Evolutionary conservation across 1,284 basidiomycete species (phyloP).

Genomic region (Ceratobasidium sp.): DNA sequence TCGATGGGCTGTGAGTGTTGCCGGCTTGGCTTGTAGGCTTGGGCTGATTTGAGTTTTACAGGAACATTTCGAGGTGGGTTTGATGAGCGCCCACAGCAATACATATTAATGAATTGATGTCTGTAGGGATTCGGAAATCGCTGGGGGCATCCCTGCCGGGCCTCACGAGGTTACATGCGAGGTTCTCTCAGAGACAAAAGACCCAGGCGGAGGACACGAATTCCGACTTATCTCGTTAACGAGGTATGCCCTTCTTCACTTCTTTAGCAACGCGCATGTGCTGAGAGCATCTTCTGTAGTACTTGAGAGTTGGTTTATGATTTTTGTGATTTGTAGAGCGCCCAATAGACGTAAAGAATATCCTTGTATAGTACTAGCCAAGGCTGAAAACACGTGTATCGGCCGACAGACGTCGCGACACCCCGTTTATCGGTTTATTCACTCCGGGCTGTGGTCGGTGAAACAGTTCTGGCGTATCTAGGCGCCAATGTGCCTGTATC

Average conservation of each 20-base stretch:
- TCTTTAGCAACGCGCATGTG: not conserved
- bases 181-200: conserved; percentile 53
- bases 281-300: not conserved
- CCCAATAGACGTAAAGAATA: not conserved
- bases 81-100: conserved; percentile 33
- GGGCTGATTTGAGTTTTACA: conserved; percentile 17
- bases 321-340: conserved; percentile 1
- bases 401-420: not conserved
- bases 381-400: not conserved
- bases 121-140: conserved; percentile 55
- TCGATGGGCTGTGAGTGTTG: conserved; percentile 53
- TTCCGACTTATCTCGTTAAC: conserved; percentile 55
- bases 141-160: conserved; percentile 56
- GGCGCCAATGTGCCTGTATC: not conserved
- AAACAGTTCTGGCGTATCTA: too few species aligned
- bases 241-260: conserved; percentile 19
- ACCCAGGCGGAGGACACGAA: conserved; percentile 55
- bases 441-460: too few species aligned
- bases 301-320: conserved; percentile 14
- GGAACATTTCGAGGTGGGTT: conserved; percentile 15
- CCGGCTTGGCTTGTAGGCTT: not conserved
- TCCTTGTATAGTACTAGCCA: not conserved
- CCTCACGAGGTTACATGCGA: conserved; percentile 56
- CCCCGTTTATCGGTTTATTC: not conserved
- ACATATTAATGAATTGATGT: conserved; percentile 8